Percentiles rank a stretch among this genome's conserved stretches.
Evolutionary conservation across 2,329 filamentous ascomycete genomes (phyloP).

Genomic region (Scytalidium lignicola): DNA sequence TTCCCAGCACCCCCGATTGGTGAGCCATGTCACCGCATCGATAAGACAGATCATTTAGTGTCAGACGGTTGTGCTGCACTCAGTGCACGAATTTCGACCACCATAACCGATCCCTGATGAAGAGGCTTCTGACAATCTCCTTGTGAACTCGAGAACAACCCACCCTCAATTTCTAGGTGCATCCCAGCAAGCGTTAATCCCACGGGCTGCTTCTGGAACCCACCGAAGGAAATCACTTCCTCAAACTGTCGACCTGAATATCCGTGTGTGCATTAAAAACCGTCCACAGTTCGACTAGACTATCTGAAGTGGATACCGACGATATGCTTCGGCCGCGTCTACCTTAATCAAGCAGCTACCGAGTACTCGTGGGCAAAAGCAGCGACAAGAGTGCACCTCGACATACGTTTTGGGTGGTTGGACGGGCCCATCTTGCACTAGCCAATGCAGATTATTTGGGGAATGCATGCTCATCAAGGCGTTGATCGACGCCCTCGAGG

Average conservation of each 20-base stretch:
- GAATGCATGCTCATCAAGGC: no score
- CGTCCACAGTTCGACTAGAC: not conserved
- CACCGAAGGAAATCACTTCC: not conserved
- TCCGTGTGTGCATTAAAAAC: not conserved
- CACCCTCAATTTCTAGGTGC: not conserved
- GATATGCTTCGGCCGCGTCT: not conserved
- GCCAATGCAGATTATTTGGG: not conserved
- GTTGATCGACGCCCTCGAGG: no score
- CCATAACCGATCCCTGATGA: no score
- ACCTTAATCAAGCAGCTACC: not conserved
- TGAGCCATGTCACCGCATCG: slow-evolving; percentile 3
- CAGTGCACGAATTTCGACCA: not conserved
- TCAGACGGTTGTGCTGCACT: not conserved
- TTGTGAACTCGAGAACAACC: not conserved
- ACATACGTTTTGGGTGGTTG: not conserved
- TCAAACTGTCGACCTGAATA: not conserved
- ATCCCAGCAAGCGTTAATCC: not conserved
- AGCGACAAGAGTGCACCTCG: not conserved
- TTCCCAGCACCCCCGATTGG: slow-evolving; percentile 2
- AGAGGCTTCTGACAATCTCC: not conserved
- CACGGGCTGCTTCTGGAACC: not conserved
- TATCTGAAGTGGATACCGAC: not conserved
- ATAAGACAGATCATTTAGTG: slow-evolving; percentile 6
- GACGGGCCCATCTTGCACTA: not conserved
- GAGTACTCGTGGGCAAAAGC: not conserved